Evolutionary conservation across 2,329 filamentous ascomycete species (phyloP).

Genomic region (Plenodomus biglobosus): DNA sequence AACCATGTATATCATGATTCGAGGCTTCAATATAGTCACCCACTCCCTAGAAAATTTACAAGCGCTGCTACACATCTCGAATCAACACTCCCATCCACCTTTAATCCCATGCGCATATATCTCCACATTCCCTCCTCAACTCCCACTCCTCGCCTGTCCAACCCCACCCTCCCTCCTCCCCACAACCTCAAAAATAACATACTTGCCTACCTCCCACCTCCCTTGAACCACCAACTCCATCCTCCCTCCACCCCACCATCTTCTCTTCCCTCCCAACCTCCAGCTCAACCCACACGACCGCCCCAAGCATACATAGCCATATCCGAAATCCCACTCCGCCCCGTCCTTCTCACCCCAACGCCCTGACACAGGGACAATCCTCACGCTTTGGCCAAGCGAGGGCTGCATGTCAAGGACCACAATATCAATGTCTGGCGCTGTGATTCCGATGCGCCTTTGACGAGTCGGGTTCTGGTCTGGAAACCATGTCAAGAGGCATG

Average conservation of each 20-base stretch:
- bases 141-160: too few species aligned
- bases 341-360: not conserved
- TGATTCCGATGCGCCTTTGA: not conserved
- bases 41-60: too few species aligned
- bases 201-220: slow-evolving; percentile 1
- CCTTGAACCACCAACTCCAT: not conserved
- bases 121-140: not conserved
- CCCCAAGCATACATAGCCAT: not conserved
- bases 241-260: not conserved
- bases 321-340: not conserved
- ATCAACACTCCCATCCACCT: too few species aligned
- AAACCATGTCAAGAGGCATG: slow-evolving; percentile 2
- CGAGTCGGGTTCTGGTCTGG: not conserved
- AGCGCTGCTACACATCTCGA: too few species aligned
- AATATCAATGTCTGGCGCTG: not conserved
- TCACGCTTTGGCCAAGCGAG: not conserved
- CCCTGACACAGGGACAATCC: not conserved
- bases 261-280: too few species aligned
- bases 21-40: too few species aligned
- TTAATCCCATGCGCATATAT: too few species aligned
- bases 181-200: not conserved
- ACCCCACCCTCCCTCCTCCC: not conserved
- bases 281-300: too few species aligned
- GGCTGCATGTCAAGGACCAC: not conserved
- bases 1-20: slow-evolving; percentile 33